Conservation (phyloP, 352 stramenopile species). For the Lagenidium sp. region DNA sequence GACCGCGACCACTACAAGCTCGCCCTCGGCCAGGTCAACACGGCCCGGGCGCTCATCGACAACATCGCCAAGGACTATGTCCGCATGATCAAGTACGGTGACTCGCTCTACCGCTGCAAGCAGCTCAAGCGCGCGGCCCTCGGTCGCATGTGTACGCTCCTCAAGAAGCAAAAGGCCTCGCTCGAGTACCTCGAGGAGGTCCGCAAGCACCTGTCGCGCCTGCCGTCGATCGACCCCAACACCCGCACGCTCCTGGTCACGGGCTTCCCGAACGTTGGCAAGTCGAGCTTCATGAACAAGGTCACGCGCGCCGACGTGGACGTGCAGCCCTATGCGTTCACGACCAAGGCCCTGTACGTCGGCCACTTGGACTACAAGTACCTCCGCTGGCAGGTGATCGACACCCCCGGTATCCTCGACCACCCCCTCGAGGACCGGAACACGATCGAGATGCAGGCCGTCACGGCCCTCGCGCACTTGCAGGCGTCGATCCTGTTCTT, state of each 20-base stretch:
- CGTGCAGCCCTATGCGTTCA: constrained; percentile 99
- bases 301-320: constrained; percentile 99
- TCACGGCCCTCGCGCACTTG: constrained; percentile 98
- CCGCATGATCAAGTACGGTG: constrained; percentile 99
- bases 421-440: constrained; percentile 99
- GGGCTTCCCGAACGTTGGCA: constrained; percentile 99
- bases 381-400: constrained; percentile 99
- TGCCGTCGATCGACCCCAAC: constrained; percentile 99
- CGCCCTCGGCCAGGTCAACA: constrained; percentile 98
- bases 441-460: constrained; percentile 99
- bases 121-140: constrained; percentile 99
- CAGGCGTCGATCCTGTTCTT: constrained; percentile 99
- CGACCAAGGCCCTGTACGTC: constrained; percentile 99
- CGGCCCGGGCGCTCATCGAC: constrained; percentile 95
- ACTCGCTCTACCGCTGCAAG: constrained; percentile 99
- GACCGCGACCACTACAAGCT: constrained; percentile 99
- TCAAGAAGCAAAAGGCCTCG: constrained; percentile 98
- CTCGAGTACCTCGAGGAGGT: constrained; percentile 97
- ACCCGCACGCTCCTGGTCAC: constrained; percentile 98
- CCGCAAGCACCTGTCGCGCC: constrained; percentile 97
- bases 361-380: constrained; percentile 99
- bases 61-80: constrained; percentile 98
- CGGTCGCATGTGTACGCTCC: constrained; percentile 98
- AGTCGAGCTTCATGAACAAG: constrained; percentile 99
- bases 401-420: constrained; percentile 99